Base-by-base conservation (phyloP, 2,329 filamentous ascomycete species). In the Elsinoe fawcettii region DNA sequence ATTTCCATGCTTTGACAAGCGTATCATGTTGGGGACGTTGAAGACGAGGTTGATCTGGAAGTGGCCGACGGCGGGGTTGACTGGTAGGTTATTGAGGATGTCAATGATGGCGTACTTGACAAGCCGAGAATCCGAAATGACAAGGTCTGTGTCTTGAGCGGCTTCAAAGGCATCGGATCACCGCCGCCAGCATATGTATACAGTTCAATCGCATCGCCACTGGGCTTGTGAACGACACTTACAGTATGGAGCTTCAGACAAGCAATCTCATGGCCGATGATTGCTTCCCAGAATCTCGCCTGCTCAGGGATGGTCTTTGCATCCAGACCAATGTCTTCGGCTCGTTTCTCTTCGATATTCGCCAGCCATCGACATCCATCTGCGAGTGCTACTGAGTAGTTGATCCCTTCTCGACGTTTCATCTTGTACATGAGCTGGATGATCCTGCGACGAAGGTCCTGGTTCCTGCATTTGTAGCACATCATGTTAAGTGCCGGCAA, bases 371-470 rank as follows among this genome's bases (percentile, higher is more conserved):
- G 30, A 18, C 49, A 53, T 25, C 49, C 49, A 9, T 53, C 49
- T 20, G 49, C 49, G n/a, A 53, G 20, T 3, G 49, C 49, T 6
- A 53, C 49, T 11, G 49, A 53, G 18, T 53, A 53, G 12, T 53
- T 53, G 7, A 22, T 53, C 8, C 49, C 49, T 39, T 53, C 49
- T 53, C 49, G 14, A 3, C 49, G 49, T 23, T 53, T 53, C 49
- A 53, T 53, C 25, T 53, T 53, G 32, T 53, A 53, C 49, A 53
- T 53, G 11, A 53, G 49, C 22, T 36, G 4, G 20, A 53, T 53
- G 32, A 53, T 53, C 11, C 34, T 30, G 18, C 49, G 49, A 9
- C 49, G 30, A 6, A 53, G 32, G 11, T 12, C 12, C 11, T 37
- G 30, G 22, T 53, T 27, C 7, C 30, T 18, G 49, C 49, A 53